A percentile compares a stretch with the other conserved stretches of the same genome.
These are phyloP conservation scores for Elsinoe batatas DNA, from an alignment of 2,329 filamentous ascomycete genomes.

Conservation along the genomic window DNA sequence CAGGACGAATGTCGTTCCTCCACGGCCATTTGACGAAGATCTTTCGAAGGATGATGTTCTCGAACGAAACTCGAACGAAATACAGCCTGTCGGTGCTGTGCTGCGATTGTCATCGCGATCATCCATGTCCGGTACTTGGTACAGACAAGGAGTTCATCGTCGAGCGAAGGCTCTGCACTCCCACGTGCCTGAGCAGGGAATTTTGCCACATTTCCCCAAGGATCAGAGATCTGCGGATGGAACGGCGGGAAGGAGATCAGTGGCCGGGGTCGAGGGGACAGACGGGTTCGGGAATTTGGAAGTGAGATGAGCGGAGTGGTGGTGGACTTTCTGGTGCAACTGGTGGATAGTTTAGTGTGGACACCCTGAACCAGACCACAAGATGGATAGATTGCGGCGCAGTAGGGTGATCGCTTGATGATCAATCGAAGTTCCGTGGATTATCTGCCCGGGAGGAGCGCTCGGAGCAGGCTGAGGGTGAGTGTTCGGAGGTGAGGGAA, in stretches of 20 bases:
- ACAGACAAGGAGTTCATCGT: neutral
- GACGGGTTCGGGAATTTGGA: neutral
- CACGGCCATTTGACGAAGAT: too few relatives aligned
- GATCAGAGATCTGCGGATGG: neutral
- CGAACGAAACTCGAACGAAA: too few relatives aligned
- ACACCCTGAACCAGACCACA: neutral
- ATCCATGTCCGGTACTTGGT: too few relatives aligned
- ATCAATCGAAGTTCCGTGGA: neutral
- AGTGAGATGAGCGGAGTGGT: slow-evolving; percentile 6
- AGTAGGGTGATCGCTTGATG: neutral
- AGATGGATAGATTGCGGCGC: slow-evolving; percentile 3
- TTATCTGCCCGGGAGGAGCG: neutral
- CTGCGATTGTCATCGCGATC: too few relatives aligned
- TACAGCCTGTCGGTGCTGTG: too few relatives aligned
- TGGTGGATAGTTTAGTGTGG: neutral
- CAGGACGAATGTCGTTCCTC: too few relatives aligned
- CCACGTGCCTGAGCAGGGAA: slow-evolving; percentile 5
- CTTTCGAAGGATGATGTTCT: too few relatives aligned
- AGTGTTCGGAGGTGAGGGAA: neutral
- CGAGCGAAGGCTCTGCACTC: neutral
- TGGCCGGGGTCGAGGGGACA: neutral
- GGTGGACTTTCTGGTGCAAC: neutral
- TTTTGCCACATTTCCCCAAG: neutral
- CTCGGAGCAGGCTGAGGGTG: neutral
- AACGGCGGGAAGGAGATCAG: neutral